phyloP scores from a whole-genome alignment of 371 early-diverging fungal species.

The Blastocladiella emersonii region DNA sequence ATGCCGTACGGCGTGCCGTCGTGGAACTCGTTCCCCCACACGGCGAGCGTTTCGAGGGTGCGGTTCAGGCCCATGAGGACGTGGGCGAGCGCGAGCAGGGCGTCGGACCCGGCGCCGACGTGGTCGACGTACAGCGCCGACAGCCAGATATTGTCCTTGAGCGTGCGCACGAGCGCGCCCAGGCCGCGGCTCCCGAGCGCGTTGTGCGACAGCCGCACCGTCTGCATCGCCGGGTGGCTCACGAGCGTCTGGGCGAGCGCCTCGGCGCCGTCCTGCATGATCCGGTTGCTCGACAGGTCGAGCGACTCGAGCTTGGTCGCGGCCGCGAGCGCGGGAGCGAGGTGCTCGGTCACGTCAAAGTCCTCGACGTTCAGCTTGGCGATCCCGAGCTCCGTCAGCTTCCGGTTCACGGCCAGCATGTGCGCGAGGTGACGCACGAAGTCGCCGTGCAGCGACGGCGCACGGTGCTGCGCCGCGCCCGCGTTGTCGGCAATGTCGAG shows the following conservation, averaged over 20 bases:
- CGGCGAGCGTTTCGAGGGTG: neutral
- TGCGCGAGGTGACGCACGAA: neutral
- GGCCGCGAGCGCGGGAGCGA: neutral
- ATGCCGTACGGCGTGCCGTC: neutral
- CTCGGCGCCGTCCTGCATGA: neutral
- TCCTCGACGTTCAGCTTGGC: neutral
- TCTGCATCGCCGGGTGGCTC: neutral
- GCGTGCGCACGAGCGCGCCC: neutral
- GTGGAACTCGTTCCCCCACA: neutral
- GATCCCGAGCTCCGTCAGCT: neutral
- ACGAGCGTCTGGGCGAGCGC: neutral
- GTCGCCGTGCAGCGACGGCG: neutral
- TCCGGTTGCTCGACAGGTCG: neutral
- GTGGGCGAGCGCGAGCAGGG: neutral
- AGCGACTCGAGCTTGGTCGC: neutral
- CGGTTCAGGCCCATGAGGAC: neutral
- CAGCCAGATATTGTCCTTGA: neutral
- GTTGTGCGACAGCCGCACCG: neutral
- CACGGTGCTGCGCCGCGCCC: neutral
- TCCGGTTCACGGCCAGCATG: neutral
- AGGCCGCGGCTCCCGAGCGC: neutral
- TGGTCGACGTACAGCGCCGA: neutral
- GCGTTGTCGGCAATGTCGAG: neutral
- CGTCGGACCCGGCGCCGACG: neutral
- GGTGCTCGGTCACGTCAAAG: neutral